Percentiles rank a stretch among this genome's conserved stretches.
Evolutionary conservation across 768 basidiomycete species (phyloP).

Genomic region (Mycena pura): DNA sequence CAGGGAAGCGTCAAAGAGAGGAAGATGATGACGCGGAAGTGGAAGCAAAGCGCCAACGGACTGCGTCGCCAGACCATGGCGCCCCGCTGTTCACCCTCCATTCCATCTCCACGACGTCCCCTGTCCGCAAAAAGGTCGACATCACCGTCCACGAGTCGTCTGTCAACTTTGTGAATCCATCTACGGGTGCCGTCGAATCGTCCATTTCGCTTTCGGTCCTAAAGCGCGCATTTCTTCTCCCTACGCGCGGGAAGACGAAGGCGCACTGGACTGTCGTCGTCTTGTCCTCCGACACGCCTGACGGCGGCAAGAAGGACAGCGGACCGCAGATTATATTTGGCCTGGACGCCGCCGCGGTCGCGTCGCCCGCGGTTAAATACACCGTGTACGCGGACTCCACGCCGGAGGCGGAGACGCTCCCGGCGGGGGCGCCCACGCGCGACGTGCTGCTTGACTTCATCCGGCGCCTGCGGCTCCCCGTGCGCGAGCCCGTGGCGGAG

Average conservation of each 20-base stretch:
- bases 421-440: constrained; percentile 63
- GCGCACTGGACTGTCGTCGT: constrained; percentile 77
- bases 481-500: constrained; percentile 54
- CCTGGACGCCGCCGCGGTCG: constrained; percentile 61
- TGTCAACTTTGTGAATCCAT: constrained; percentile 59
- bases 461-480: constrained; percentile 48
- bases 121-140: constrained; percentile 78
- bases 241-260: constrained; percentile 75
- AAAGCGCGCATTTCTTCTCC: constrained; percentile 71
- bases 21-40: constrained; percentile 31
- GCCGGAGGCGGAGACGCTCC: constrained; percentile 36
- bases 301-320: constrained; percentile 46
- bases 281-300: constrained; percentile 61
- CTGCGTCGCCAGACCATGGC: constrained; percentile 38
- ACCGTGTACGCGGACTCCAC: constrained; percentile 42
- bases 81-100: constrained; percentile 64
- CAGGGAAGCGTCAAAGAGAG: constrained; percentile 45
- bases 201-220: constrained; percentile 57
- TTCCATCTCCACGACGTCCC: constrained; percentile 71
- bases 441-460: constrained; percentile 59
- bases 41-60: constrained; percentile 42
- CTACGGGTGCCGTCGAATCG: constrained; percentile 55
- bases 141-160: constrained; percentile 59
- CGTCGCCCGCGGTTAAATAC: constrained; percentile 51
- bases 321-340: constrained; percentile 73